A percentile compares a stretch with the other conserved stretches of the same genome.
These are phyloP conservation scores for Aureobasidium sp. DNA, from an alignment of 2,329 filamentous ascomycete genomes.

Conservation along the genomic window DNA sequence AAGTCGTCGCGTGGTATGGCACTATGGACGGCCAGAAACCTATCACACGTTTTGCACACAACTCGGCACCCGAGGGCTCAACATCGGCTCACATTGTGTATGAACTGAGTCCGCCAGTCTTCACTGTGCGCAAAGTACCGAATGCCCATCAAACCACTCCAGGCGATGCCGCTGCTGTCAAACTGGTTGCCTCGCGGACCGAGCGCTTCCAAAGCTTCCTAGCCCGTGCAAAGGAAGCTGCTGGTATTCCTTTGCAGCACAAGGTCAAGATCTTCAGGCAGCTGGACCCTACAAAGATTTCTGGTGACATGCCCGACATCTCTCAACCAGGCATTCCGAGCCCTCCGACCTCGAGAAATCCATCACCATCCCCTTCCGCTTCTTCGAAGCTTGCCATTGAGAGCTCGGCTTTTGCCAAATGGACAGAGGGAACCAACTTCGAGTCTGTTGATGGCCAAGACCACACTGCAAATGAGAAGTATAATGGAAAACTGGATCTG, in stretches of 20 bases:
- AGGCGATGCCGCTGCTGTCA: conserved; percentile 40
- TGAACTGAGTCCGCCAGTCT: conserved; percentile 76
- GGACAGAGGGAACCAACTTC: conserved; percentile 56
- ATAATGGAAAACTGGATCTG: conserved; percentile 65
- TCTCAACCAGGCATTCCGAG: conserved; percentile 33
- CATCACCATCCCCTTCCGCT: conserved; percentile 37
- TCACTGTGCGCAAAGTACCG: conserved; percentile 69
- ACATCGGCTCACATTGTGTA: conserved; percentile 58
- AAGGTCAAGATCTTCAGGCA: conserved; percentile 74
- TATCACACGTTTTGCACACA: conserved; percentile 69
- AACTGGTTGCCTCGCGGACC: conserved; percentile 62
- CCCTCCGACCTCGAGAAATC: conserved; percentile 37
- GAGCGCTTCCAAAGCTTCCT: conserved; percentile 68
- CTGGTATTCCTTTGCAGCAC: conserved; percentile 57
- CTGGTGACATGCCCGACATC: conserved; percentile 21
- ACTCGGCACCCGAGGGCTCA: conserved; percentile 56
- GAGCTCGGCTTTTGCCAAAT: conserved; percentile 52
- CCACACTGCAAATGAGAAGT: conserved; percentile 63
- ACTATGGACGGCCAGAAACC: conserved; percentile 59
- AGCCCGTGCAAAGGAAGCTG: conserved; percentile 59
- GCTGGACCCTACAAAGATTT: conserved; percentile 30
- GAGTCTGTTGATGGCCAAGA: conserved; percentile 59
- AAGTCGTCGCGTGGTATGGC: conserved; percentile 77
- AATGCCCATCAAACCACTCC: conserved; percentile 11
- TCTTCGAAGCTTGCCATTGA: conserved; percentile 51